Evolutionary conservation across 768 basidiomycete genomes (phyloP).

Genomic region (Symmetrospora coprosmae): DNA sequence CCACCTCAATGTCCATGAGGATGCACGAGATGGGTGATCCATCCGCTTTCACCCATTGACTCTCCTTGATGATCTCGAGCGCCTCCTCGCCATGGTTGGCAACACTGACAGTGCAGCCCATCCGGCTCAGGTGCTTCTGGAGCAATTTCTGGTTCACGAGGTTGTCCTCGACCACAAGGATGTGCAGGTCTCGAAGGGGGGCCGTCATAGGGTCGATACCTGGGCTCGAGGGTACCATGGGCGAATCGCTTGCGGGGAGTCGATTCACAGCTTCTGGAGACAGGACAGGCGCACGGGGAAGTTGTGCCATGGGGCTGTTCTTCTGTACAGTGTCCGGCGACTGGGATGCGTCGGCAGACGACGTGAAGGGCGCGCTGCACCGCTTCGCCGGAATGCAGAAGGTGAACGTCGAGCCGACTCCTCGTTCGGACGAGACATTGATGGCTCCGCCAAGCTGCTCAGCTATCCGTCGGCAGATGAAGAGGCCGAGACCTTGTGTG

Average conservation of each 20-base stretch:
- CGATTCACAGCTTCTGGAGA: no score
- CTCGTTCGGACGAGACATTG: background rate
- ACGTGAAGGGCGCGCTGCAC: background rate
- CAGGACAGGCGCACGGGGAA: no score
- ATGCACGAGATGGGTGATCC: conserved; percentile 10
- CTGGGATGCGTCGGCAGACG: no score
- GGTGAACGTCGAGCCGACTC: conserved; percentile 17
- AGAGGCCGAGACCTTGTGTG: conserved; percentile 22
- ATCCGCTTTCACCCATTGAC: background rate
- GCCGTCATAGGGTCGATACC: no score
- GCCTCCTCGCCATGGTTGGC: conserved; percentile 21
- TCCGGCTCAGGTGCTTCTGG: background rate
- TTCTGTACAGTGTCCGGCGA: no score
- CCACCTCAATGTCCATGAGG: conserved; percentile 25
- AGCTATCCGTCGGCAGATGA: conserved; percentile 13
- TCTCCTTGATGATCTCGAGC: conserved; percentile 12
- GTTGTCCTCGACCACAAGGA: conserved; percentile 24
- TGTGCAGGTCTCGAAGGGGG: no score
- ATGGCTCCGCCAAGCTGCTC: conserved; percentile 20
- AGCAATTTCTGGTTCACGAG: conserved; percentile 21
- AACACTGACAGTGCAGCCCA: background rate
- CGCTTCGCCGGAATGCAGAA: background rate
- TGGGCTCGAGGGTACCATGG: no score
- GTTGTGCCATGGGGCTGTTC: no score
- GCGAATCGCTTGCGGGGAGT: no score